Evolutionary conservation across 2,329 filamentous ascomycete species (phyloP).

Genomic region (Fusarium armeniacum): DNA sequence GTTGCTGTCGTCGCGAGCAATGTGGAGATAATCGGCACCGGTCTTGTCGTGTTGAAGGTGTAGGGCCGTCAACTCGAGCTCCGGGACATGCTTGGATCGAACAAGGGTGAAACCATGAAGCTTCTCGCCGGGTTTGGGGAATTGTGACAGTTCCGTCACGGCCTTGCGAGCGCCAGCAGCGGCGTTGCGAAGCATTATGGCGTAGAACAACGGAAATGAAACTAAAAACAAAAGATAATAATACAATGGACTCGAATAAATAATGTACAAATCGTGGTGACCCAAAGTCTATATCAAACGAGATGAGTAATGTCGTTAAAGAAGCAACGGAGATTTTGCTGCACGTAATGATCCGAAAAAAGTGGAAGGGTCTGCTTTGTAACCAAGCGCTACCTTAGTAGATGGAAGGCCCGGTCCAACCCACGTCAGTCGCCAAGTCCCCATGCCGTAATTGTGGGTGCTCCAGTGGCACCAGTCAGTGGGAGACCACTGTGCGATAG

Average conservation of each 20-base stretch:
- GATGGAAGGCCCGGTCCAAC: slow-evolving; percentile 12
- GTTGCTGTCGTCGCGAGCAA: slow-evolving; percentile 94
- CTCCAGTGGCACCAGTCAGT: slow-evolving; percentile 35
- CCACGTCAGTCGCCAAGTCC: slow-evolving; percentile 44
- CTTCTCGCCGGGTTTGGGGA: slow-evolving; percentile 84
- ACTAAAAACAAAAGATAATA: slow-evolving; percentile 28
- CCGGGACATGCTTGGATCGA: slow-evolving; percentile 90
- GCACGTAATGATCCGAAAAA: slow-evolving; percentile 44
- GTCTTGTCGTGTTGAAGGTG: slow-evolving; percentile 95
- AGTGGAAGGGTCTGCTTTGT: slow-evolving; percentile 39
- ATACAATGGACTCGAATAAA: slow-evolving; percentile 37
- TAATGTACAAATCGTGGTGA: slow-evolving; percentile 35
- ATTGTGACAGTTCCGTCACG: slow-evolving; percentile 80
- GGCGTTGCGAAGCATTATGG: slow-evolving; percentile 66
- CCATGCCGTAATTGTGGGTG: slow-evolving; percentile 42
- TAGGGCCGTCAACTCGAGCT: slow-evolving; percentile 91
- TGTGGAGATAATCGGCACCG: slow-evolving; percentile 94
- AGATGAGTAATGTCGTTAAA: slow-evolving; percentile 28
- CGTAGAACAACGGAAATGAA: background rate
- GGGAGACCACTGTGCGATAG: slow-evolving; percentile 33
- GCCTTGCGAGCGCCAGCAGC: slow-evolving; percentile 70
- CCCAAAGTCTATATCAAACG: slow-evolving; percentile 18
- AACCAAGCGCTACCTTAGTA: slow-evolving; percentile 28
- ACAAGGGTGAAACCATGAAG: slow-evolving; percentile 94
- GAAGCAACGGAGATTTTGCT: slow-evolving; percentile 46